Evolutionary conservation across 805 yeast genomes (phyloP).

Genomic region (Sugiyamaella mastotermitis): DNA sequence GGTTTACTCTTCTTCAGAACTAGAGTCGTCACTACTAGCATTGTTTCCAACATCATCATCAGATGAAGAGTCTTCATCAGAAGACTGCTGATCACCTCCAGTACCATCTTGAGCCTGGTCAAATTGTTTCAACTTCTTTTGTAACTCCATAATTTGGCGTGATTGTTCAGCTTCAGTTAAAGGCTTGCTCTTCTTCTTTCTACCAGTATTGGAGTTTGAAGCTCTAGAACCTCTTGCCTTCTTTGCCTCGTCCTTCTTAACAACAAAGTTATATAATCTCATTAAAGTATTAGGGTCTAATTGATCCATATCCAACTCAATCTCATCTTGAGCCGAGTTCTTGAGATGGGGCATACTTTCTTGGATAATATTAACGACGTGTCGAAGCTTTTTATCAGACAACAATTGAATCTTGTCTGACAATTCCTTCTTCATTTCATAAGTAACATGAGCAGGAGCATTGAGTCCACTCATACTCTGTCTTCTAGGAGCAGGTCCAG

Average conservation of each 20-base stretch:
- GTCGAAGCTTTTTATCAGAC: constrained; percentile 74
- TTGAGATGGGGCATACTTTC: constrained; percentile 62
- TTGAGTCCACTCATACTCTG: constrained; percentile 18
- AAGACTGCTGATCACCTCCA: constrained; percentile 10
- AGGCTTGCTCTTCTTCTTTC: constrained; percentile 47
- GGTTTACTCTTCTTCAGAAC: constrained; percentile 33
- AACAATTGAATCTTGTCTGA: constrained; percentile 72
- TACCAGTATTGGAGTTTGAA: constrained; percentile 15
- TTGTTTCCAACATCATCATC: constrained; percentile 17
- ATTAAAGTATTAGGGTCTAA: constrained; percentile 77
- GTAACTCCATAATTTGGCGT: constrained; percentile 63
- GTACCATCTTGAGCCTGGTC: constrained; percentile 33
- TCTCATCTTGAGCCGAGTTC: constrained; percentile 72
- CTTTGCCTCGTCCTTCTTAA: constrained; percentile 36
- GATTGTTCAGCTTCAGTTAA: constrained; percentile 61
- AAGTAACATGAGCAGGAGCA: constrained; percentile 50
- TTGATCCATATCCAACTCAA: constrained; percentile 92
- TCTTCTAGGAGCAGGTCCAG: constrained; percentile 7
- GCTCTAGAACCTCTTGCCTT: constrained; percentile 11
- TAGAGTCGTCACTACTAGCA: constrained; percentile 27
- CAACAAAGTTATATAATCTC: constrained; percentile 79
- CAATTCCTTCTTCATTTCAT: constrained; percentile 94
- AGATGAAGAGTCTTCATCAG: constrained; percentile 21
- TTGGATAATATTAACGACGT: constrained; percentile 78
- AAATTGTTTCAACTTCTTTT: constrained; percentile 68